phyloP scores from a whole-genome alignment of 345 rosid species.

The Erysimum cheiranthoides region DNA sequence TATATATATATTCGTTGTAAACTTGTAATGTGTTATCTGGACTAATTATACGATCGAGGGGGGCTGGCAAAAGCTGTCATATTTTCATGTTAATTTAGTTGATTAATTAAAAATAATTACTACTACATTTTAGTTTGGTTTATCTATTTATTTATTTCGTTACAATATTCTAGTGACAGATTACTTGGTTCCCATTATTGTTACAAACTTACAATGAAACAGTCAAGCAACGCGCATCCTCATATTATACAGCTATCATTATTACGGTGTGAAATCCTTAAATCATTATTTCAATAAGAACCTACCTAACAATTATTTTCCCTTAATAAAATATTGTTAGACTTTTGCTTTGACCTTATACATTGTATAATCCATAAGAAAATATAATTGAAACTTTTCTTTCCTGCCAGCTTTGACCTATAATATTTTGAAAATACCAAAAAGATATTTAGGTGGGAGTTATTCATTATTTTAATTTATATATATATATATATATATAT shows the following conservation, averaged over 20 bases:
- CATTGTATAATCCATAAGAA: constrained; percentile 2
- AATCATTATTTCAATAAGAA: background rate
- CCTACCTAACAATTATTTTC: constrained; percentile 16
- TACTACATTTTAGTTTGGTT: too few relatives aligned
- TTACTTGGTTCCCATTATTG: constrained; percentile 24
- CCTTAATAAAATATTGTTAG: constrained; percentile 5
- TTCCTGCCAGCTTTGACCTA: constrained; percentile 16
- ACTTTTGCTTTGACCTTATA: background rate
- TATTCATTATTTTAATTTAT: too few relatives aligned
- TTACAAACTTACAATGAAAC: constrained; percentile 8
- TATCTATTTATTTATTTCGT: too few relatives aligned
- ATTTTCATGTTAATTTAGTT: background rate
- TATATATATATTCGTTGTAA: background rate
- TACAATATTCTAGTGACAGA: background rate
- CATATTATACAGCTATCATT: background rate
- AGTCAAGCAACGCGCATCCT: constrained; percentile 27
- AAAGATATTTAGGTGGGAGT: too few relatives aligned
- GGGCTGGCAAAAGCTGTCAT: constrained; percentile 32
- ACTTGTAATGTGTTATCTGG: background rate
- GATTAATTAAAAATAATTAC: background rate
- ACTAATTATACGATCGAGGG: background rate
- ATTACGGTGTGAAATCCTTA: background rate
- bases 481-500: too few relatives aligned
- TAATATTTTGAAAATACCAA: background rate
- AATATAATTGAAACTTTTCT: background rate